phyloP scores from a whole-genome alignment of 148 eudicot genomes.

The Rhododendron ferrugineum region DNA sequence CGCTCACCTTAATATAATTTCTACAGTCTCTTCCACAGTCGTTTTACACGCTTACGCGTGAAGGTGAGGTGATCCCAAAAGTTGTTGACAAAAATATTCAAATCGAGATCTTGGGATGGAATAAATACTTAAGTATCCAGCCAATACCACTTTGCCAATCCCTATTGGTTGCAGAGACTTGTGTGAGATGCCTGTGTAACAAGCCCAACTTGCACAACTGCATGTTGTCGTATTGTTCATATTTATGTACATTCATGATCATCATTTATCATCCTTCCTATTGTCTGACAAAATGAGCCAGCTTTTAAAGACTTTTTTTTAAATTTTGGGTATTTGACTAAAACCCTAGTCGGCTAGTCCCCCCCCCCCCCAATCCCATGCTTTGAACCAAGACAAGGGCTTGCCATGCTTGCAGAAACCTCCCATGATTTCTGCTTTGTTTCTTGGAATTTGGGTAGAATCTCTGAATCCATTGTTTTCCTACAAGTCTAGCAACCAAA shows the following conservation, averaged over 20 bases:
- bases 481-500: background rate
- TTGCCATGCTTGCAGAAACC: background rate
- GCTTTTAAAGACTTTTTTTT: background rate
- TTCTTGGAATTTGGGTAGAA: background rate
- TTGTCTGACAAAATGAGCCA: background rate
- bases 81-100: accelerated
- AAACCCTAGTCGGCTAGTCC: background rate
- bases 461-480: background rate
- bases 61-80: no score
- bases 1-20: accelerated
- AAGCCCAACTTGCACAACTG: background rate
- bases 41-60: accelerated
- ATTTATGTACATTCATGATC: background rate
- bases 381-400: constrained; percentile 1
- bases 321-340: background rate
- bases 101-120: no score
- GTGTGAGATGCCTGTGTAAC: background rate
- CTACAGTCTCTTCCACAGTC: accelerated
- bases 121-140: no score
- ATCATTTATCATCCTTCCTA: background rate
- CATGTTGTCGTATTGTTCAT: background rate
- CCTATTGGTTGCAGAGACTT: background rate
- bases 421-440: background rate
- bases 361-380: background rate
- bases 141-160: no score